Evolutionary conservation across 768 basidiomycete genomes (phyloP).

Genomic region (Kwoniella bestiolae): DNA sequence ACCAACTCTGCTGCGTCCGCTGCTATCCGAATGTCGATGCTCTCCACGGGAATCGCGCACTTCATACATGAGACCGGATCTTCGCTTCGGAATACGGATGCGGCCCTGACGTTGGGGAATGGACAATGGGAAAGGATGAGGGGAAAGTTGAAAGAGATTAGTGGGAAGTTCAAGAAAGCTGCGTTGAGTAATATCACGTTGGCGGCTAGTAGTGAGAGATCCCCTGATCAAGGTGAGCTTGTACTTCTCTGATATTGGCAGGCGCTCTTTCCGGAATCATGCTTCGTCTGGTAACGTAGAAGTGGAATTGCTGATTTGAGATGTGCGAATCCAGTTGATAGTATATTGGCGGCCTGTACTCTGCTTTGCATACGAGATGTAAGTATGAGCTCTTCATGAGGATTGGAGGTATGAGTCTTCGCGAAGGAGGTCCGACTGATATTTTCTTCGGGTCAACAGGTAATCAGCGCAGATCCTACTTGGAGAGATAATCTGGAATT

Average conservation of each 20-base stretch:
- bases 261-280: too few species aligned
- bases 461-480: constrained; percentile 40
- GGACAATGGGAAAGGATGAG: constrained; percentile 24
- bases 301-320: neutral
- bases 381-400: too few species aligned
- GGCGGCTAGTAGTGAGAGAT: constrained; percentile 25
- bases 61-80: constrained; percentile 36
- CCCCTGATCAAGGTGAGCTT: constrained; percentile 25
- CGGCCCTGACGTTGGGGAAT: neutral
- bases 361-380: constrained; percentile 45
- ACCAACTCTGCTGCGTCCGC: constrained; percentile 40
- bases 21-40: constrained; percentile 47
- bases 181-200: constrained; percentile 35
- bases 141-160: constrained; percentile 31
- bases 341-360: constrained; percentile 41
- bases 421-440: neutral
- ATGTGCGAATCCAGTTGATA: constrained; percentile 28
- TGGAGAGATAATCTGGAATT: constrained; percentile 50
- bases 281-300: too few species aligned
- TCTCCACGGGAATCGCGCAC: constrained; percentile 39
- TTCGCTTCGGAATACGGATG: neutral
- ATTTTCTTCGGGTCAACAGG: constrained; percentile 7
- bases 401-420: too few species aligned
- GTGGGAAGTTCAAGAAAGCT: constrained; percentile 39
- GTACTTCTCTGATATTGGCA: too few species aligned